Conservation (phyloP, 768 basidiomycete species). For the Rhodotorula sphaerocarpa region DNA sequence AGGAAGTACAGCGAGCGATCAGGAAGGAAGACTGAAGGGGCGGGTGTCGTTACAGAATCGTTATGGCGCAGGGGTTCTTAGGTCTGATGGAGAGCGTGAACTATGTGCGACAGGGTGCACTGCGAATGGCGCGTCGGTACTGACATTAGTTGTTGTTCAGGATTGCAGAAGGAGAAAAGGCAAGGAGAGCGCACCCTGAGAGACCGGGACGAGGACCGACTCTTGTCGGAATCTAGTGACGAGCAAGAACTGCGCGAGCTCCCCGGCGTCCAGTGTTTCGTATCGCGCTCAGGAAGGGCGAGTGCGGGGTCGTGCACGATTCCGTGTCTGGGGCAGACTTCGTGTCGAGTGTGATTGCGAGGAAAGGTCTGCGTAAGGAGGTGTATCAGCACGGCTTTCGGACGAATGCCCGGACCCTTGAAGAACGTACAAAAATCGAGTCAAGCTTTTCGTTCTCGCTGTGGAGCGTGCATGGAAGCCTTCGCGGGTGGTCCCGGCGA, state of each 20-base stretch:
- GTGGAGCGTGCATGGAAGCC: background rate
- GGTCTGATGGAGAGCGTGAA: background rate
- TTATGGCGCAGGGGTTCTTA: too few species aligned
- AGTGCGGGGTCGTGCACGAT: conserved; percentile 23
- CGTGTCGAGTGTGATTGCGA: conserved; percentile 5
- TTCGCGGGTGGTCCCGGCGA: background rate
- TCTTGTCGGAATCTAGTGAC: background rate
- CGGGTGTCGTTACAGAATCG: too few species aligned
- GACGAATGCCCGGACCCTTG: too few species aligned
- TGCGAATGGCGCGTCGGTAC: background rate
- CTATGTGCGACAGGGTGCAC: background rate
- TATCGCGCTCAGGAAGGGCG: conserved; percentile 18
- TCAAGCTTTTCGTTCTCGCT: background rate
- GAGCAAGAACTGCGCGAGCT: background rate
- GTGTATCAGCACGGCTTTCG: background rate
- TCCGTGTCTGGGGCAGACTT: conserved; percentile 17
- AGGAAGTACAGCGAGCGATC: background rate
- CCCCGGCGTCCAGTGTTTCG: background rate
- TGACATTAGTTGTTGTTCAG: too few species aligned
- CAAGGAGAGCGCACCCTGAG: background rate
- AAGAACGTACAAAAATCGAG: conserved; percentile 5
- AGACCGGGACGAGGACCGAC: background rate
- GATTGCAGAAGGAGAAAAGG: background rate
- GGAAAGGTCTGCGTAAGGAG: conserved; percentile 7
- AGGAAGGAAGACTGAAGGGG: too few species aligned